phyloP scores from a whole-genome alignment of 768 basidiomycete species.

The Dioszegia crocea region DNA sequence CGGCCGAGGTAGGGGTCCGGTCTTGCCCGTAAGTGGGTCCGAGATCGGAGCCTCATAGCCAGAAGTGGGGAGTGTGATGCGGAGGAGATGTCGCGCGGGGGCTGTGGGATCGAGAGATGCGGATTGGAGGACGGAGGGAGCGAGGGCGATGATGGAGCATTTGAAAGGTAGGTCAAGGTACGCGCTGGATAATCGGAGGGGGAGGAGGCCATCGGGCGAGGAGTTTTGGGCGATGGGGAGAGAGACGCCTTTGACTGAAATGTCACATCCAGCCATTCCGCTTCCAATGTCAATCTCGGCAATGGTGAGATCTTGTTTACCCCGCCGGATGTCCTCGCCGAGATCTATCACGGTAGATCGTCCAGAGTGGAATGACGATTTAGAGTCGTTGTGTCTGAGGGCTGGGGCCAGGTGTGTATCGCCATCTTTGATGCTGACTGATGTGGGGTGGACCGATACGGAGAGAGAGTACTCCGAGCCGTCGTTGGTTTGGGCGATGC shows the following conservation, averaged over 20 bases:
- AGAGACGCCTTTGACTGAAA: slow-evolving; percentile 50
- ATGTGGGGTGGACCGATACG: slow-evolving; percentile 31
- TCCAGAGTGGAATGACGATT: slow-evolving; percentile 47
- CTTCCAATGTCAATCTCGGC: slow-evolving; percentile 55
- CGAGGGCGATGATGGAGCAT: slow-evolving; percentile 67
- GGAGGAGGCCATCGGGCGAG: slow-evolving; percentile 22
- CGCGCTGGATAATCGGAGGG: slow-evolving; percentile 25
- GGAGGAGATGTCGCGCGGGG: slow-evolving; percentile 64
- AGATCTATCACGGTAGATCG: slow-evolving; percentile 52
- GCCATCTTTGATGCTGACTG: slow-evolving; percentile 2
- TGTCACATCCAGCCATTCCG: slow-evolving; percentile 39
- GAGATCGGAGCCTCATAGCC: slow-evolving; percentile 69
- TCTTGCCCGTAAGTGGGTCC: slow-evolving; percentile 72
- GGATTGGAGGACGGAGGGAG: slow-evolving; percentile 65
- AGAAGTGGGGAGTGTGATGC: slow-evolving; percentile 75
- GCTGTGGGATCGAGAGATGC: slow-evolving; percentile 61
- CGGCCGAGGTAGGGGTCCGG: slow-evolving; percentile 52
- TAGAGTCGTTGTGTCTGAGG: slow-evolving; percentile 45
- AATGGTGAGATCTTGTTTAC: slow-evolving; percentile 65
- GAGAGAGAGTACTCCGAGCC: slow-evolving; percentile 31
- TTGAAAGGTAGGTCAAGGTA: slow-evolving; percentile 40
- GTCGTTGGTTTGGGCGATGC: slow-evolving; percentile 32
- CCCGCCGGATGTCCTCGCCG: slow-evolving; percentile 43
- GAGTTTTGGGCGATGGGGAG: slow-evolving; percentile 55
- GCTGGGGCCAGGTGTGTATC: slow-evolving; percentile 23